phyloP scores from a whole-genome alignment of 2,329 filamentous ascomycete genomes.

The Colletotrichum sp. region DNA sequence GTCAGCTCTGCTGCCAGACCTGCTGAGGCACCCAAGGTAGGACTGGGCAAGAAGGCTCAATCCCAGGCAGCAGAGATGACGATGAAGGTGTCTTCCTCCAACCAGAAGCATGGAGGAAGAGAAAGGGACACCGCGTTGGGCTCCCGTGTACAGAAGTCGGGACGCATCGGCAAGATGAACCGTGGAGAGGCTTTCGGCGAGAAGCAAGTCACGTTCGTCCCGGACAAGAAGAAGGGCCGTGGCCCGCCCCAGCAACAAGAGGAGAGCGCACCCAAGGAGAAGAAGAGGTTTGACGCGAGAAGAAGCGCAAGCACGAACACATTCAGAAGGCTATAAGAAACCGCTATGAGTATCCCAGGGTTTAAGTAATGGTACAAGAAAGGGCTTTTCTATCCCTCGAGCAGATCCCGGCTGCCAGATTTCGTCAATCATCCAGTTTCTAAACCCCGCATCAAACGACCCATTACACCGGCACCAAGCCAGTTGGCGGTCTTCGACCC shows the following conservation, averaged over 20 bases:
- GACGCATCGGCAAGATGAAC: slow-evolving; percentile 48
- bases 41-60: slow-evolving; percentile 14
- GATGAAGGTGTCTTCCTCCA: slow-evolving; percentile 74
- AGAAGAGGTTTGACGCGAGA: slow-evolving; percentile 49
- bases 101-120: slow-evolving; percentile 61
- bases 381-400: neutral
- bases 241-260: slow-evolving; percentile 24
- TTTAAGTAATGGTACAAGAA: slow-evolving; percentile 15
- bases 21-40: neutral
- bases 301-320: slow-evolving; percentile 79
- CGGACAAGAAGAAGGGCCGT: slow-evolving; percentile 54
- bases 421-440: slow-evolving; percentile 1
- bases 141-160: slow-evolving; percentile 56
- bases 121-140: slow-evolving; percentile 62
- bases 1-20: slow-evolving; percentile 10
- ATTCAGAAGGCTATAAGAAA: slow-evolving; percentile 66
- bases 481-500: slow-evolving; percentile 1
- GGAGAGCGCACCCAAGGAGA: slow-evolving; percentile 31
- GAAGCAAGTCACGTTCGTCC: slow-evolving; percentile 76
- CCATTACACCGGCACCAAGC: slow-evolving; percentile 14
- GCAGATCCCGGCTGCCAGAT: neutral
- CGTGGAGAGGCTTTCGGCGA: slow-evolving; percentile 62
- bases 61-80: slow-evolving; percentile 41
- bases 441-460: neutral
- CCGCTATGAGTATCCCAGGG: slow-evolving; percentile 25